phyloP scores from a whole-genome alignment of 1,139 yeast species.

The Taiozyma sp. region DNA sequence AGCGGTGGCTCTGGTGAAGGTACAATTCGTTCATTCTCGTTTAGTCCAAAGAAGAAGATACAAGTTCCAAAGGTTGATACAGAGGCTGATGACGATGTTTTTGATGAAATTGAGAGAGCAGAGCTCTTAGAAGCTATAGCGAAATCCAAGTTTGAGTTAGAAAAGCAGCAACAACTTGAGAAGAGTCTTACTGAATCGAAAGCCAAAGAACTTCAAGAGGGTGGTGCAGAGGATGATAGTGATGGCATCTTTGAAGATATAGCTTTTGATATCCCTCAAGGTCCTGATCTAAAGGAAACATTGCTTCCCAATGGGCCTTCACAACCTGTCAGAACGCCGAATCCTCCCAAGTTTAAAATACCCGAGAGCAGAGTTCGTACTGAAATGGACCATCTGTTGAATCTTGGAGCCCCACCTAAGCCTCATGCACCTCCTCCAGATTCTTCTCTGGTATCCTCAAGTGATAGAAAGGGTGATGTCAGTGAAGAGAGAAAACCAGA shows the following conservation, averaged over 20 bases:
- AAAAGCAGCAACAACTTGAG: conserved; percentile 17
- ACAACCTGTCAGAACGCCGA: background rate
- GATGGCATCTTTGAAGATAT: conserved; percentile 13
- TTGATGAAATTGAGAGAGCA: conserved; percentile 28
- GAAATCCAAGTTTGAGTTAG: conserved; percentile 37
- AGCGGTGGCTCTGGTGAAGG: conserved; percentile 9
- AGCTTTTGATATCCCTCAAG: conserved; percentile 13
- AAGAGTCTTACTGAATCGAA: background rate
- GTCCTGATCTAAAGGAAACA: background rate
- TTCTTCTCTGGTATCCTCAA: background rate
- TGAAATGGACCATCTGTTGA: conserved; percentile 16
- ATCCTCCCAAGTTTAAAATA: background rate
- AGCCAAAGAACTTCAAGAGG: background rate
- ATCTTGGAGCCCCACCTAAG: background rate
- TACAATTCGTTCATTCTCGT: conserved; percentile 16
- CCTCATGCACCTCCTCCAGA: background rate
- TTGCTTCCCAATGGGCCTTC: background rate
- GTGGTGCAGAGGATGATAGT: conserved; percentile 1
- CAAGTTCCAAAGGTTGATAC: conserved; percentile 6
- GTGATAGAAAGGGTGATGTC: background rate
- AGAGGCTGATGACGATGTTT: conserved; percentile 25
- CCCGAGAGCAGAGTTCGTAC: conserved; percentile 2
- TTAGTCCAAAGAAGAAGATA: conserved; percentile 18
- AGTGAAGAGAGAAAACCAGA: background rate
- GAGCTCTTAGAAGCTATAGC: conserved; percentile 45